Percentiles rank a stretch among this genome's conserved stretches.
Conservation (phyloP, 2,329 filamentous ascomycete species). For the Trichoderma simmonsii region DNA sequence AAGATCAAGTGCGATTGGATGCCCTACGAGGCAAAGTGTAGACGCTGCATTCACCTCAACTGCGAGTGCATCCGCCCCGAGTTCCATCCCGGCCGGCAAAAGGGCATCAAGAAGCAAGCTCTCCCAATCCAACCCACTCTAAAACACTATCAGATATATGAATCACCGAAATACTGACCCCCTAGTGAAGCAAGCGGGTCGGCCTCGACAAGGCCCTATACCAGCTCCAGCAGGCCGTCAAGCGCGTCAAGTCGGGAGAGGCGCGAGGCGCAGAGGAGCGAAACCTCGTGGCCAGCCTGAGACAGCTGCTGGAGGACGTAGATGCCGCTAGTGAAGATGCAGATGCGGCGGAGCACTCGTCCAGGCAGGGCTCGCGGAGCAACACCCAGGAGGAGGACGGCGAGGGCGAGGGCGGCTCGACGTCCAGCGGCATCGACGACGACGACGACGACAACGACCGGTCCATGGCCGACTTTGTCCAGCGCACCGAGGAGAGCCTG, state of each 20-base stretch:
- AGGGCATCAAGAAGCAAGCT: conserved; percentile 71
- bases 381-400: conserved; percentile 31
- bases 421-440: conserved; percentile 32
- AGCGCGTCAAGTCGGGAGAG: conserved; percentile 48
- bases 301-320: conserved; percentile 37
- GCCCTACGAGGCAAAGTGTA: conserved; percentile 51
- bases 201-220: conserved; percentile 71
- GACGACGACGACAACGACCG: conserved; percentile 32
- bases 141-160: background rate
- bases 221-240: conserved; percentile 68
- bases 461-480: conserved; percentile 29
- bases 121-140: no score
- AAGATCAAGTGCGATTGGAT: conserved; percentile 66
- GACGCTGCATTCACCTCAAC: conserved; percentile 57
- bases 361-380: conserved; percentile 29
- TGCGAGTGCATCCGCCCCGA: conserved; percentile 65
- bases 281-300: conserved; percentile 44
- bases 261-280: conserved; percentile 43
- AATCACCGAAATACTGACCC: background rate
- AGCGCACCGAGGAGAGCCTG: conserved; percentile 47
- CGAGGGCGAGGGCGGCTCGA: conserved; percentile 32
- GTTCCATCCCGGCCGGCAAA: conserved; percentile 71
- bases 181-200: conserved; percentile 60
- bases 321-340: conserved; percentile 23
- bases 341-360: conserved; percentile 20